A percentile compares a stretch with the other conserved stretches of the same genome.
Evolutionary conservation across 139 green algal genomes (phyloP).

Genomic region (Tetratostichococcus sp.): DNA sequence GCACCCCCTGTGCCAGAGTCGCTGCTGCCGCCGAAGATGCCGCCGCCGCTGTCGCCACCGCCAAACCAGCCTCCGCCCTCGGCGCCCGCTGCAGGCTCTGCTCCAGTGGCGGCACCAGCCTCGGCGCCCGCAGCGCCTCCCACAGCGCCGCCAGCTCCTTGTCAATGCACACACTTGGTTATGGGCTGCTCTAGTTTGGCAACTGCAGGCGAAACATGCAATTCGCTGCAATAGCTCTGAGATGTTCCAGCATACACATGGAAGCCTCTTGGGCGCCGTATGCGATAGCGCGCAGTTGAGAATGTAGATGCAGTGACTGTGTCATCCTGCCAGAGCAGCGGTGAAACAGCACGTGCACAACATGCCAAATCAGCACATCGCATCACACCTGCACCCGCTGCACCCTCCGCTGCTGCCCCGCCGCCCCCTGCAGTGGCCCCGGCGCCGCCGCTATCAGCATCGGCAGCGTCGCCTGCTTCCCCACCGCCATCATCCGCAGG

Average conservation of each 20-base stretch:
- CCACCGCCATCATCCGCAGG: not conserved
- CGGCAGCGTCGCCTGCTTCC: not conserved
- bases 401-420: not conserved
- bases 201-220: too few relatives aligned
- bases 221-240: too few relatives aligned
- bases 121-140: not conserved
- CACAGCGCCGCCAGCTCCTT: not conserved
- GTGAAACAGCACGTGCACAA: too few relatives aligned
- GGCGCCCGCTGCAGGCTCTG: slow-evolving; percentile 4
- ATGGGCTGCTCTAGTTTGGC: too few relatives aligned
- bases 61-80: slow-evolving; percentile 9
- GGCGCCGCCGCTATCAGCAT: too few relatives aligned
- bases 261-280: too few relatives aligned
- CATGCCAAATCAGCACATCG: too few relatives aligned
- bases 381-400: not conserved
- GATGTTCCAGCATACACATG: too few relatives aligned
- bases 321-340: too few relatives aligned
- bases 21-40: not conserved
- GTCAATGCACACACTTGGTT: too few relatives aligned
- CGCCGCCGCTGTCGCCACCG: not conserved
- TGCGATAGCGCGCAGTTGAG: too few relatives aligned
- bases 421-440: not conserved
- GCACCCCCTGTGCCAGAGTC: not conserved
- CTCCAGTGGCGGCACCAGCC: slow-evolving; percentile 5
- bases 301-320: too few relatives aligned